Conservation (phyloP, 2,329 filamentous ascomycete species). For the Lojkania enalia region DNA sequence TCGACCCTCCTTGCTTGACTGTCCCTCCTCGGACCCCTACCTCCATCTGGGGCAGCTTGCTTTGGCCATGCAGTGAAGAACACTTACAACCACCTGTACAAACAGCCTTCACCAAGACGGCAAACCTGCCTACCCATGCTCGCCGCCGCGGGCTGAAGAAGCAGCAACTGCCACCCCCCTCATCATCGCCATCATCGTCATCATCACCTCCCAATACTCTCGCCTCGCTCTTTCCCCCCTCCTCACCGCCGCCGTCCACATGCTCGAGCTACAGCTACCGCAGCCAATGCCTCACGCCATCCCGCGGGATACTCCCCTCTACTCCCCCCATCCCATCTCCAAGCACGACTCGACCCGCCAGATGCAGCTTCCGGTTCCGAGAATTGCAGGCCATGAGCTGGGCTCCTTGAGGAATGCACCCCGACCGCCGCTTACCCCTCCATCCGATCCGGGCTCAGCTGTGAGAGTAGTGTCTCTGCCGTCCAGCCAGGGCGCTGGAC, state of each 20-base stretch:
- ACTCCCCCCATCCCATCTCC: slow-evolving; percentile 27
- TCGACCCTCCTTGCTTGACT: slow-evolving; percentile 38
- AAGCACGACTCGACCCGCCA: slow-evolving; percentile 33
- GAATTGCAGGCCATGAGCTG: slow-evolving; percentile 26
- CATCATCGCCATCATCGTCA: slow-evolving; percentile 11
- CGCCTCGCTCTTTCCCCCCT: slow-evolving; percentile 14
- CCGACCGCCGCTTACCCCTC: slow-evolving; percentile 38
- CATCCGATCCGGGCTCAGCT: slow-evolving; percentile 34
- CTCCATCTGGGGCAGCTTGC: slow-evolving; percentile 5
- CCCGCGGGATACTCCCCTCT: slow-evolving; percentile 39
- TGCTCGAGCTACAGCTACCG: slow-evolving; percentile 48
- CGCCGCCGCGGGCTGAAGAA: slow-evolving; percentile 2
- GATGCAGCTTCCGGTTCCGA: slow-evolving; percentile 39
- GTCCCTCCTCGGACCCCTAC: slow-evolving; percentile 10
- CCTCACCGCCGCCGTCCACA: slow-evolving; percentile 29
- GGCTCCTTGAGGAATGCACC: slow-evolving; percentile 23
- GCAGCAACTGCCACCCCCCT: slow-evolving; percentile 19
- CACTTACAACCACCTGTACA: slow-evolving; percentile 4
- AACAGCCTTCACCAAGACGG: slow-evolving; percentile 6
- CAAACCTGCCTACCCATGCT: background rate
- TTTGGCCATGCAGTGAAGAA: slow-evolving; percentile 27
- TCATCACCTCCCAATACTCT: too few species aligned
- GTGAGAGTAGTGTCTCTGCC: slow-evolving; percentile 38
- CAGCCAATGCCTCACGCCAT: slow-evolving; percentile 47
- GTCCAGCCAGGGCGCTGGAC: slow-evolving; percentile 28